phyloP scores from a whole-genome alignment of 192 early-diverging fungal genomes.

The Mortierella claussenii region DNA sequence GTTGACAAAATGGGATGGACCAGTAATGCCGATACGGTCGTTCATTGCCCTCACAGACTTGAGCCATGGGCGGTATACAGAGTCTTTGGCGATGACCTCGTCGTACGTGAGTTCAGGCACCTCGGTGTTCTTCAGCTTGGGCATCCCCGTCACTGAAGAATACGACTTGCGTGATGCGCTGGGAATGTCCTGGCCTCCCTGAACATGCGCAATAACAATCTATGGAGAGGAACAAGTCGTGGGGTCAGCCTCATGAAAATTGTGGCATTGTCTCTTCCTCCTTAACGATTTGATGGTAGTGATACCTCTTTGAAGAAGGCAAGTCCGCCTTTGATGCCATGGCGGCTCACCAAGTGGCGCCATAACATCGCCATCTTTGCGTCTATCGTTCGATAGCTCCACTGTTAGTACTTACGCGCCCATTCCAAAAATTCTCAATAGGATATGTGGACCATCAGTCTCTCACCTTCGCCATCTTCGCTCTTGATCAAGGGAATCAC shows the following conservation, averaged over 20 bases:
- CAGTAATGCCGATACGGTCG: constrained; percentile 14
- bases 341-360: constrained; percentile 34
- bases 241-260: neutral
- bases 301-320: constrained; percentile 37
- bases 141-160: neutral
- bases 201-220: constrained; percentile 26
- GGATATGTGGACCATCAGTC: neutral
- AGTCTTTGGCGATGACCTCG: constrained; percentile 22
- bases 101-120: constrained; percentile 40
- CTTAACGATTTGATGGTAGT: neutral
- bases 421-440: neutral
- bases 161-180: constrained; percentile 22
- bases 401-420: neutral
- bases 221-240: neutral
- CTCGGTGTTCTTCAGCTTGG: constrained; percentile 29
- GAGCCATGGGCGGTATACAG: constrained; percentile 27
- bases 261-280: too few relatives aligned
- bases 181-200: constrained; percentile 16
- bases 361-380: constrained; percentile 37
- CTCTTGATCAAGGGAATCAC: constrained; percentile 73
- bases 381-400: constrained; percentile 6
- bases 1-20: constrained; percentile 75
- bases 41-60: constrained; percentile 18
- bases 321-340: constrained; percentile 39
- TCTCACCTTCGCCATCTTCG: constrained; percentile 52